A percentile compares a stretch with the other conserved stretches of the same genome.
phyloP scores from a whole-genome alignment of 306 rosid genomes.

The Vigna radiata region DNA sequence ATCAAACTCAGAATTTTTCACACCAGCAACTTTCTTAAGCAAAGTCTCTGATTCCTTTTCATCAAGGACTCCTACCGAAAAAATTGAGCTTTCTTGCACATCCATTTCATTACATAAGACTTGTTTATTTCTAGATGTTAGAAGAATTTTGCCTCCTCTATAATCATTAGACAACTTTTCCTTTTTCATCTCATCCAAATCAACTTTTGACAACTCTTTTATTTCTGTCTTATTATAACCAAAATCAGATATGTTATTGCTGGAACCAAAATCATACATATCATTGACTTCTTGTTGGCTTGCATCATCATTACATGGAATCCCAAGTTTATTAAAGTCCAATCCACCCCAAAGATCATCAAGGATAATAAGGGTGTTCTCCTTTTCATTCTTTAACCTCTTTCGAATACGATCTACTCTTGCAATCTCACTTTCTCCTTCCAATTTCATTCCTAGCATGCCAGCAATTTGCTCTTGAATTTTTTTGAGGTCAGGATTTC shows the following conservation, averaged over 20 bases:
- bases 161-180: background rate
- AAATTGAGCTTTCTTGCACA: background rate
- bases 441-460: no score
- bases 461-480: no score
- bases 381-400: background rate
- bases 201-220: background rate
- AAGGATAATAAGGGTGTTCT: conserved; percentile 14
- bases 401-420: no score
- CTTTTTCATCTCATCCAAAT: background rate
- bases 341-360: conserved; percentile 29
- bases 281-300: no score
- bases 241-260: no score
- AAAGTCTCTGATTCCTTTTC: no score
- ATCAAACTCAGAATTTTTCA: no score
- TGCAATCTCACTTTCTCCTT: no score
- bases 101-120: conserved; percentile 4
- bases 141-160: conserved; percentile 7
- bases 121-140: conserved; percentile 17
- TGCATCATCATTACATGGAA: background rate
- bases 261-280: no score
- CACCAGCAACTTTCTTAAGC: no score
- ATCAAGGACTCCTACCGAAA: no score
- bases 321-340: conserved; percentile 1
- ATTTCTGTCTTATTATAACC: background rate
- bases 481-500: background rate